Percentiles rank a stretch among this genome's conserved stretches.
Evolutionary conservation across 1,284 basidiomycete species (phyloP).

Genomic region (Megacollybia platyphylla): DNA sequence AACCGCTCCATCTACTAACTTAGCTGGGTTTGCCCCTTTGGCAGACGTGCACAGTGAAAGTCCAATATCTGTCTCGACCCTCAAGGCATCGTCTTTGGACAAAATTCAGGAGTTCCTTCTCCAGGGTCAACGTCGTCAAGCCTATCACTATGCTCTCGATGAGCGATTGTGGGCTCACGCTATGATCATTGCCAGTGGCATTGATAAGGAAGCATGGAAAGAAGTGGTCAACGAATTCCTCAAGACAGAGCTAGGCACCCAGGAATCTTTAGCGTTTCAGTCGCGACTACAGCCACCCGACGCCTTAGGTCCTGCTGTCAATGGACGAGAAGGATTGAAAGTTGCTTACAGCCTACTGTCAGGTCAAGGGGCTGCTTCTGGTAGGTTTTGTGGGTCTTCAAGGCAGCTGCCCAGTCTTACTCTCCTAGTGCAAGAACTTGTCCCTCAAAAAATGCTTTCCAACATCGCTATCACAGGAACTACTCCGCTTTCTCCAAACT

Average conservation of each 20-base stretch:
- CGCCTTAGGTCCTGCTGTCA: slow-evolving; percentile 14
- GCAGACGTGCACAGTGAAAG: slow-evolving; percentile 18
- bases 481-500: slow-evolving; percentile 58
- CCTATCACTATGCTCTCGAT: slow-evolving; percentile 81
- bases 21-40: slow-evolving; percentile 5
- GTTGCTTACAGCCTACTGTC: slow-evolving; percentile 83
- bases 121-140: slow-evolving; percentile 76
- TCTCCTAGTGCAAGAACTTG: slow-evolving; percentile 60
- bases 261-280: slow-evolving; percentile 13
- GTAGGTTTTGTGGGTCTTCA: slow-evolving; percentile 26
- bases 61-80: slow-evolving; percentile 33
- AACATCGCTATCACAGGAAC: slow-evolving; percentile 23
- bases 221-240: slow-evolving; percentile 85
- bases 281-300: slow-evolving; percentile 8
- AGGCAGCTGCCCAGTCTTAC: slow-evolving; percentile 4
- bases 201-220: slow-evolving; percentile 91
- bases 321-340: slow-evolving; percentile 60
- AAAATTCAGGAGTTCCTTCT: slow-evolving; percentile 72
- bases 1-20: slow-evolving; percentile 1
- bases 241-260: slow-evolving; percentile 58
- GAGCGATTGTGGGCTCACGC: slow-evolving; percentile 93
- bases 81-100: slow-evolving; percentile 54
- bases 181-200: slow-evolving; percentile 85
- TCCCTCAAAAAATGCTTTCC: slow-evolving; percentile 45
- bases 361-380: slow-evolving; percentile 66